Percentiles rank a stretch among this genome's conserved stretches.
These are phyloP conservation scores for Spinacia oleracea DNA, from an alignment of 179 eudicot genomes.

Conservation along the genomic window DNA sequence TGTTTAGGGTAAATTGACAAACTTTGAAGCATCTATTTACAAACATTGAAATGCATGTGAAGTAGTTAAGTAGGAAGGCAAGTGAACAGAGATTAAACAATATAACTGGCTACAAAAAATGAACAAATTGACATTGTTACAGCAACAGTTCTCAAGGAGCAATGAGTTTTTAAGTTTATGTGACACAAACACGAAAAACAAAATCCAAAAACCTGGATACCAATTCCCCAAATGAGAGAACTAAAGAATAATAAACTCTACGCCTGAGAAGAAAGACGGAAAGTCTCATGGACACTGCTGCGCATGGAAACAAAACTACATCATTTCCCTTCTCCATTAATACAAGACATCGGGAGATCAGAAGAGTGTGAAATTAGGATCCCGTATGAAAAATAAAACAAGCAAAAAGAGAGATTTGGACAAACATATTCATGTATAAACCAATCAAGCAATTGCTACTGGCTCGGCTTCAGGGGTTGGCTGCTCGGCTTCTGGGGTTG, in stretches of 20 bases:
- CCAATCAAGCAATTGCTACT: conserved; percentile 38
- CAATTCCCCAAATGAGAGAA: conserved; percentile 16
- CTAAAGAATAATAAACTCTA: conserved; percentile 21
- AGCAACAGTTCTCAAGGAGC: conserved; percentile 21
- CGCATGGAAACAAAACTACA: conserved; percentile 7
- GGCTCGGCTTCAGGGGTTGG: conserved; percentile 37
- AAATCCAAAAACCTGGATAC: conserved; percentile 19
- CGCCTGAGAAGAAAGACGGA: conserved; percentile 4
- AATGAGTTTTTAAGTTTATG: conserved; percentile 17
- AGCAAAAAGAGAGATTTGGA: conserved; percentile 19
- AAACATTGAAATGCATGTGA: not conserved
- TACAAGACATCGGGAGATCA: conserved; percentile 20
- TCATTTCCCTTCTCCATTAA: conserved; percentile 18
- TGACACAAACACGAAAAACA: conserved; percentile 6
- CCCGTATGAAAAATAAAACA: conserved; percentile 9
- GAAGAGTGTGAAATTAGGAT: conserved; percentile 26
- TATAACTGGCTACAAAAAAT: not conserved
- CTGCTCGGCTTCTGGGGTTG: conserved; percentile 15
- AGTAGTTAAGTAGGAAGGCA: too few relatives aligned
- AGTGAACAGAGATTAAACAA: not conserved
- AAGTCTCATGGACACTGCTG: conserved; percentile 13
- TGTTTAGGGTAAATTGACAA: not conserved
- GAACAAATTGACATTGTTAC: conserved; percentile 18
- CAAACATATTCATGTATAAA: conserved; percentile 9
- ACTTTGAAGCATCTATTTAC: not conserved